phyloP scores from a whole-genome alignment of 164 flowering plant genomes.

The Echeveria elegans region DNA sequence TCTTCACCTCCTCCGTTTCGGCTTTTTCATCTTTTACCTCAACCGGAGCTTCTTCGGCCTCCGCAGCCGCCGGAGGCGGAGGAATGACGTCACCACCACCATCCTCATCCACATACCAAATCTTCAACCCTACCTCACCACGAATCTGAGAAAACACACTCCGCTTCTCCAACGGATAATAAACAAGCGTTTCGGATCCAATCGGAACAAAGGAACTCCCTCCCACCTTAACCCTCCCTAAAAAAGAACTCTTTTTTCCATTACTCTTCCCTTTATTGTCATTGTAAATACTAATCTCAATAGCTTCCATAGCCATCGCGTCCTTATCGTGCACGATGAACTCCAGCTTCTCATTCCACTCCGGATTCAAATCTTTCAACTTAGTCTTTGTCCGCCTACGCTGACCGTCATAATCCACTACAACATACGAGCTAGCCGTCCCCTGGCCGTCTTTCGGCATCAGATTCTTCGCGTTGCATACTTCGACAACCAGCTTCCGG shows the following conservation, averaged over 20 bases:
- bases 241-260: conserved; percentile 55
- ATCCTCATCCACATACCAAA: conserved; percentile 57
- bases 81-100: conserved; percentile 49
- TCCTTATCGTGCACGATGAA: conserved; percentile 56
- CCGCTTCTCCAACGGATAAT: conserved; percentile 89
- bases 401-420: conserved; percentile 83
- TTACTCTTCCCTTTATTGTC: conserved; percentile 50
- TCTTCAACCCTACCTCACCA: conserved; percentile 78
- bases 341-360: conserved; percentile 84
- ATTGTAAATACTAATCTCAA: conserved; percentile 70
- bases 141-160: conserved; percentile 90
- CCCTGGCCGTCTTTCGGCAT: conserved; percentile 99
- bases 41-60: conserved; percentile 19
- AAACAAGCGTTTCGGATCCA: conserved; percentile 50
- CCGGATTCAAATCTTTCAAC: conserved; percentile 70
- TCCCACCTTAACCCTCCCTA: conserved; percentile 73
- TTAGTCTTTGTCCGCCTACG: conserved; percentile 71
- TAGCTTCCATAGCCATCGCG: conserved; percentile 44
- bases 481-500: conserved; percentile 60
- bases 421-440: conserved; percentile 76
- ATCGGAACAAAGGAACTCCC: conserved; percentile 38
- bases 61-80: conserved; percentile 18
- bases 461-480: conserved; percentile 69
- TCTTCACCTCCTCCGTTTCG: conserved; percentile 20
- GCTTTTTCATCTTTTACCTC: conserved; percentile 19